phyloP scores from a whole-genome alignment of 2,329 filamentous ascomycete genomes.

The Drechslerella dactyloides region DNA sequence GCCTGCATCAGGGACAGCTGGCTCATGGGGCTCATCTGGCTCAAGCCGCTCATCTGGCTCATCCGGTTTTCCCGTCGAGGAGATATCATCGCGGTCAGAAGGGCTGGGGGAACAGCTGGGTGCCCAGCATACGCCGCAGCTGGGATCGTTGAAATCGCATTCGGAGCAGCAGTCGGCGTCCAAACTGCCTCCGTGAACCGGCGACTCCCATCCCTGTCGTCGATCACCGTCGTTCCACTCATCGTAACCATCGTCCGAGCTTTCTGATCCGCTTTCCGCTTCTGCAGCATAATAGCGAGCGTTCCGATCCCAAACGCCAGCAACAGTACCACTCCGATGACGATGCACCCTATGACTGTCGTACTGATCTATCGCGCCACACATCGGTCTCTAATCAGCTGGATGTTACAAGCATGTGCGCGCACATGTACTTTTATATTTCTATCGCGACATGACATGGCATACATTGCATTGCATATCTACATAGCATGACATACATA shows the following conservation, averaged over 20 bases:
- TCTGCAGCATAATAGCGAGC: constrained; percentile 18
- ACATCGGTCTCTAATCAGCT: neutral
- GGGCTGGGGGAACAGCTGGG: too few species aligned
- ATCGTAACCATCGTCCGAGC: constrained; percentile 39
- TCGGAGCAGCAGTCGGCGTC: constrained; percentile 7
- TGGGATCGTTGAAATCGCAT: too few species aligned
- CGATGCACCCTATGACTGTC: constrained; percentile 23
- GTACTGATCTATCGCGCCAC: constrained; percentile 17
- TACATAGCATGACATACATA: too few species aligned
- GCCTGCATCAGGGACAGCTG: too few species aligned
- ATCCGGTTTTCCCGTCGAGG: too few species aligned
- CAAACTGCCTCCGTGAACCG: constrained; percentile 20
- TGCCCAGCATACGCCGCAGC: too few species aligned
- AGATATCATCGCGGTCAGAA: too few species aligned
- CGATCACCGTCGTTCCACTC: constrained; percentile 30
- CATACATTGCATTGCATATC: too few species aligned
- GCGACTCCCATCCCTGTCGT: constrained; percentile 15
- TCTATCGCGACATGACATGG: too few species aligned
- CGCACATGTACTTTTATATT: neutral
- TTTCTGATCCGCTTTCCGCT: constrained; percentile 3
- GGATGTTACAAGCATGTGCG: too few species aligned
- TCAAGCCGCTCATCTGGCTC: too few species aligned
- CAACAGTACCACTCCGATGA: constrained; percentile 25
- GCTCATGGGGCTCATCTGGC: too few species aligned
- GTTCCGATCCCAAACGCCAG: constrained; percentile 15